A percentile compares a stretch with the other conserved stretches of the same genome.
These are phyloP conservation scores for Cyclotella baltica DNA, from an alignment of 108 stramenopile species.

Conservation along the genomic window DNA sequence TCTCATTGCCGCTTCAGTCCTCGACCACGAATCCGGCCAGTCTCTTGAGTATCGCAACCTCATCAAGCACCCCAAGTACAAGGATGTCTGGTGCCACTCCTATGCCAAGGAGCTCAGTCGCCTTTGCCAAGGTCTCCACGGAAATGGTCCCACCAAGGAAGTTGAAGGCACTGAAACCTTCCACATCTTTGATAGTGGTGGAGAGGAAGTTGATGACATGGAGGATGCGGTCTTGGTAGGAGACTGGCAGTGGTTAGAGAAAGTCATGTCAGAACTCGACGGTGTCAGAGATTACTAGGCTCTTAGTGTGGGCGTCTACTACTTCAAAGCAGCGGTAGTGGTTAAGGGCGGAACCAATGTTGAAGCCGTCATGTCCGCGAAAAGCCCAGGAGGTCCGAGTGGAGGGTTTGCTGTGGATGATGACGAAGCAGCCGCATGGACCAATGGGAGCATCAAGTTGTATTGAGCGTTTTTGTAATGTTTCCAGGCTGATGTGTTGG, in stretches of 20 bases:
- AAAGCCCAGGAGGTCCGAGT: background rate
- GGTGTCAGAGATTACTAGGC: constrained; percentile 21
- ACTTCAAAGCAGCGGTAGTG: constrained; percentile 26
- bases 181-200: background rate
- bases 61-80: background rate
- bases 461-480: background rate
- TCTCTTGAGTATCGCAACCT: constrained; percentile 27
- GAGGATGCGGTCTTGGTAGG: constrained; percentile 10
- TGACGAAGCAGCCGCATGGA: constrained; percentile 3
- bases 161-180: too few species aligned
- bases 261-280: constrained; percentile 16
- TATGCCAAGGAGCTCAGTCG: constrained; percentile 28
- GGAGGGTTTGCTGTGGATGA: constrained; percentile 1
- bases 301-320: constrained; percentile 1
- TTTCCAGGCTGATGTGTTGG: constrained; percentile 1
- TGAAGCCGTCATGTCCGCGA: constrained; percentile 4
- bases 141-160: background rate
- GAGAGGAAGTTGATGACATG: constrained; percentile 11
- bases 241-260: background rate
- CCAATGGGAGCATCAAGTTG: constrained; percentile 9
- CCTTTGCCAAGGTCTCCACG: constrained; percentile 15
- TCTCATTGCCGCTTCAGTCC: constrained; percentile 13
- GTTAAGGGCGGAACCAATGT: constrained; percentile 2
- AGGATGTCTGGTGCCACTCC: constrained; percentile 23
- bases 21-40: constrained; percentile 14